Evolutionary conservation across 345 rosid species (phyloP), one percentile per base, ranked within the genome.

Genomic region (Hibiscus trionum): DNA sequence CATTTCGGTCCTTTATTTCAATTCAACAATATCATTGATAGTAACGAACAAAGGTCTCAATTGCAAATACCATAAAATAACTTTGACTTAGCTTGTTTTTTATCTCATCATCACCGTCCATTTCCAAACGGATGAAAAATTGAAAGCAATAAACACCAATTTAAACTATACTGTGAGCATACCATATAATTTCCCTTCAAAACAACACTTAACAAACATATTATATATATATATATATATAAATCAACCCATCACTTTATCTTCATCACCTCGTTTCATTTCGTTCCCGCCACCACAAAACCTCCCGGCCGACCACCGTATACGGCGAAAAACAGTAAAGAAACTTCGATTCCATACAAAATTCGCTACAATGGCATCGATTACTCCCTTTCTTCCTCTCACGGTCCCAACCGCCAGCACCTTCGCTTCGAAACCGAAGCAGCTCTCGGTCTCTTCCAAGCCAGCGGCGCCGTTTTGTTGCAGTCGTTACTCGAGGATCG

Each of bases 331-430:
- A 39, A 60, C 4, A 1, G 2, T 47, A 6, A 15, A 7, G 12
- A 1, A 2, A 56, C 21, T 3, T 24, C 11, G 11, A 39, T 35
- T 9, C 19, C n/a, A 15, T 11, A 12, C 10, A 9, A 16, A 42
- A 42, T 58, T 35, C 15, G 1, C 49, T 4, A 55, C 16, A 77
- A 89, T 89, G 94, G 77, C 85, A 26, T 80, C 73, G 50, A 39
- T 83, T 21, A 49, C 58, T 1, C 61, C 78, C 60, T 72, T 56
- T 55, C 53, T 79, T 31, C 69, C 84, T 26, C 15, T 72, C 44
- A 11, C 58, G 7, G 58, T n/a, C 11, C 26, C 26, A 9, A 19
- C 61, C 2, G 1, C 15, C 46, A 53, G 55, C 29, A 2, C 57
- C 35, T 16, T 58, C 66, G 35, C 69, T 66, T 57, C 69, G 61